Evolutionary conservation across 2,329 filamentous ascomycete species (phyloP).

Genomic region (Cladophialophora carrionii): DNA sequence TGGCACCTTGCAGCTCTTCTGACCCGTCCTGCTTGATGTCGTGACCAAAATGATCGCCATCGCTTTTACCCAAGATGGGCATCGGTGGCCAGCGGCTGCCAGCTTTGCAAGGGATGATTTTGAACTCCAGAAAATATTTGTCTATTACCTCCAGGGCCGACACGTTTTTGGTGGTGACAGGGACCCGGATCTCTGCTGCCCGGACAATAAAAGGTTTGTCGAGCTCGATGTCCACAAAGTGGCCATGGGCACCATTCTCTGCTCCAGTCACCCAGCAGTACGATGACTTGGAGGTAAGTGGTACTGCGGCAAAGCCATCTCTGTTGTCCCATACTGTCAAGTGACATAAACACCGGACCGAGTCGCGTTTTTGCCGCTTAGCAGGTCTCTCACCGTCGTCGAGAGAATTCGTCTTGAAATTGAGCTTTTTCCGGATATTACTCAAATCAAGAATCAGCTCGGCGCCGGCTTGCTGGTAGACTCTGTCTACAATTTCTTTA

Average conservation of each 20-base stretch:
- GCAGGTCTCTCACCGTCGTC: slow-evolving; percentile 19
- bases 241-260: slow-evolving; percentile 28
- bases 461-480: slow-evolving; percentile 22
- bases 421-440: slow-evolving; percentile 37
- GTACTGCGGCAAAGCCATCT: slow-evolving; percentile 18
- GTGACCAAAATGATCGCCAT: slow-evolving; percentile 32
- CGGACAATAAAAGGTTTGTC: slow-evolving; percentile 35
- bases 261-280: slow-evolving; percentile 23
- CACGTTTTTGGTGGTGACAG: slow-evolving; percentile 15
- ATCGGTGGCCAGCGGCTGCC: slow-evolving; percentile 37
- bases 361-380: slow-evolving; percentile 31
- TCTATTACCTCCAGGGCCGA: slow-evolving; percentile 28
- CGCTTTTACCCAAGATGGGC: slow-evolving; percentile 37
- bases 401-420: slow-evolving; percentile 30
- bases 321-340: slow-evolving; percentile 38
- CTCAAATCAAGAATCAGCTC: slow-evolving; percentile 32
- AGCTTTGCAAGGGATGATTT: slow-evolving; percentile 34
- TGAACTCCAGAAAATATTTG: slow-evolving; percentile 40
- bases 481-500: slow-evolving; percentile 21
- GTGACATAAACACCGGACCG: slow-evolving; percentile 32
- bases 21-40: slow-evolving; percentile 29
- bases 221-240: slow-evolving; percentile 34
- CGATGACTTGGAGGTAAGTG: slow-evolving; percentile 24
- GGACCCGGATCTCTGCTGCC: slow-evolving; percentile 32
- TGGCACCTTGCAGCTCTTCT: slow-evolving; percentile 34